These are phyloP conservation scores for Suillus alpinus DNA, from an alignment of 768 basidiomycete genomes.

Conservation along the genomic window DNA sequence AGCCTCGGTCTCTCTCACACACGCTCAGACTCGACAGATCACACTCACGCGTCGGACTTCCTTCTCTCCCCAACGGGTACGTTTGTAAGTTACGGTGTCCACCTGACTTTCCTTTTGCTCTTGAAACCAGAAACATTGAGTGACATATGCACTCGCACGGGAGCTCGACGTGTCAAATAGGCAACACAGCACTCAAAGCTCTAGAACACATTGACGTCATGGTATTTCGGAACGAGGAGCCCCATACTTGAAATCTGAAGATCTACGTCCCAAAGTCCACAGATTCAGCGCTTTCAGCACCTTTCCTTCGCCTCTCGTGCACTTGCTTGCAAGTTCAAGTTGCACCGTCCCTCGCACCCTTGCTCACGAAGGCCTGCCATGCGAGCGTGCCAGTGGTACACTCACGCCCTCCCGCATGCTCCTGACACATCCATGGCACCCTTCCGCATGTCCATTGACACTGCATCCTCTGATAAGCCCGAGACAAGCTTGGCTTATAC, in stretches of 20 bases:
- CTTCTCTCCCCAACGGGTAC: too few relatives aligned
- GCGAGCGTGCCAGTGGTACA: background rate
- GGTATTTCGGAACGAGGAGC: background rate
- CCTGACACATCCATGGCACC: background rate
- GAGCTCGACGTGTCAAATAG: background rate
- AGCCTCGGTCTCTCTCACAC: too few relatives aligned
- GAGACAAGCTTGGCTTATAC: background rate
- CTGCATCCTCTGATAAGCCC: background rate
- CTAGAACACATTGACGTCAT: background rate
- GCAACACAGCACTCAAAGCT: background rate
- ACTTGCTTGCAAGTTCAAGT: background rate
- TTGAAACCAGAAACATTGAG: background rate
- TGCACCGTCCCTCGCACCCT: background rate
- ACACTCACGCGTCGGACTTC: too few relatives aligned
- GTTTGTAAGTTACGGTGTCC: background rate
- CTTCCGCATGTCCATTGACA: background rate
- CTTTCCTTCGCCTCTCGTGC: background rate
- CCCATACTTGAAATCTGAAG: background rate
- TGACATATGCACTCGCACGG: background rate
- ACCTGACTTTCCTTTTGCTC: background rate
- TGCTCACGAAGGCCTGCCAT: background rate
- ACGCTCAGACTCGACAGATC: too few relatives aligned
- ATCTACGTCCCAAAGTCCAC: background rate
- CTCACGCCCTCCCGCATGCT: background rate
- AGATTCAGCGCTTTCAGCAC: too few relatives aligned